Evolutionary conservation across 1,284 basidiomycete species (phyloP).

Genomic region (Pseudozyma sp.): DNA sequence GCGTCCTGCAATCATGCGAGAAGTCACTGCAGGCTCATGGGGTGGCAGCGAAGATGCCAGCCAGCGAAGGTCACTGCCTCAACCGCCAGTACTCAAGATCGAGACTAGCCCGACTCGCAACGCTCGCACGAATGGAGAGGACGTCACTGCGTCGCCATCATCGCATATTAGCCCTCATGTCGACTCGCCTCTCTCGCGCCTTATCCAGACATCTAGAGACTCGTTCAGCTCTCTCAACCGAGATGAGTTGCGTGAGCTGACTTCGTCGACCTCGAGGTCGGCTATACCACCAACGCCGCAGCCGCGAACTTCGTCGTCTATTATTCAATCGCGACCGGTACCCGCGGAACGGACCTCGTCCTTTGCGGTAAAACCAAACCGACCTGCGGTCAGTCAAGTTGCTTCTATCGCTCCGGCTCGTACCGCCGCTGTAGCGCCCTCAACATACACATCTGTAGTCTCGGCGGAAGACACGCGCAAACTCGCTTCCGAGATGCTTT

Average conservation of each 20-base stretch:
- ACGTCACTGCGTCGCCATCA: constrained; percentile 15
- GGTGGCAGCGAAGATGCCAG: constrained; percentile 1
- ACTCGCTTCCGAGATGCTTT: constrained; percentile 11
- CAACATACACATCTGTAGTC: not conserved
- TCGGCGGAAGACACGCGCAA: not conserved
- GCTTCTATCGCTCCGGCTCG: constrained; percentile 10
- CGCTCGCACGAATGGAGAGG: not conserved
- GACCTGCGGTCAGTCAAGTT: constrained; percentile 12
- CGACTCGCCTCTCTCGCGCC: constrained; percentile 30
- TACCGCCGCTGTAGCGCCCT: not conserved
- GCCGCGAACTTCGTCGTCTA: not conserved
- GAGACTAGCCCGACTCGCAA: not conserved
- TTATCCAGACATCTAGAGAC: constrained; percentile 43
- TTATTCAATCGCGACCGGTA: not conserved
- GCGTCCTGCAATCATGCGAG: constrained; percentile 22
- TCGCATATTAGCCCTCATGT: constrained; percentile 33
- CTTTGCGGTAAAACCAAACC: constrained; percentile 13
- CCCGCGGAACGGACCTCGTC: constrained; percentile 16
- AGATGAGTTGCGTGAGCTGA: constrained; percentile 12
- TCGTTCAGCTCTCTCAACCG: constrained; percentile 28
- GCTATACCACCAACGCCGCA: not conserved
- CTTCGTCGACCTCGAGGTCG: too few relatives aligned
- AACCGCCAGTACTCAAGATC: constrained; percentile 19
- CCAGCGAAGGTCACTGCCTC: not conserved
- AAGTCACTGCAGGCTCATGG: constrained; percentile 44